phyloP scores from a whole-genome alignment of 2,329 filamentous ascomycete genomes.

The Penicillium sp. region DNA sequence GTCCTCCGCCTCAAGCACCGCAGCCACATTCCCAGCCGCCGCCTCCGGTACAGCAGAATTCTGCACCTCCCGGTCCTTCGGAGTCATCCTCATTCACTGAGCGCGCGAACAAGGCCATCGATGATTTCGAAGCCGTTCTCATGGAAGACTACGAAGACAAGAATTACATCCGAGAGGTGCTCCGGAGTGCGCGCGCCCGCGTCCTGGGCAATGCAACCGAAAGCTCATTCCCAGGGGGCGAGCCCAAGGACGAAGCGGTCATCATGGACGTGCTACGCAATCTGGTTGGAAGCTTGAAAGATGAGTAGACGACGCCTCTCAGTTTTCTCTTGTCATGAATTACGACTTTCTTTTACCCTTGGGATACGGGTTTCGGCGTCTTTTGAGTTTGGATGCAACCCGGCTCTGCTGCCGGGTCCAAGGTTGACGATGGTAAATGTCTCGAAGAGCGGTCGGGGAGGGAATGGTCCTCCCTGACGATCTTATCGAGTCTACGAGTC shows the following conservation, averaged over 20 bases:
- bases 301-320: slow-evolving; percentile 19
- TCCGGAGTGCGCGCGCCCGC: slow-evolving; percentile 41
- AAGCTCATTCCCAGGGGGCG: slow-evolving; percentile 42
- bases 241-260: slow-evolving; percentile 42
- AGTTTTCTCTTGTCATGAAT: slow-evolving; percentile 7
- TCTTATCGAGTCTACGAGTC: slow-evolving; percentile 26
- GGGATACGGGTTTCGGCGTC: neutral
- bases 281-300: slow-evolving; percentile 39
- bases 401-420: neutral
- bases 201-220: slow-evolving; percentile 38
- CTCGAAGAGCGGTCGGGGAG: slow-evolving; percentile 4
- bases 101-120: slow-evolving; percentile 42
- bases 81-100: slow-evolving; percentile 37
- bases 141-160: slow-evolving; percentile 45
- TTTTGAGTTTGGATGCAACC: slow-evolving; percentile 4
- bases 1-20: neutral
- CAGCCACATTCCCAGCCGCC: slow-evolving; percentile 5
- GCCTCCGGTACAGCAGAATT: slow-evolving; percentile 18
- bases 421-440: neutral
- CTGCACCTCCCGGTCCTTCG: slow-evolving; percentile 21
- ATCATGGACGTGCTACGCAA: slow-evolving; percentile 39
- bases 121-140: slow-evolving; percentile 42
- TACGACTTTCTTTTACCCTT: slow-evolving; percentile 6
- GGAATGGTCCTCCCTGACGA: slow-evolving; percentile 19
- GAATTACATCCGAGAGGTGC: slow-evolving; percentile 43